phyloP scores from a whole-genome alignment of 1,139 yeast genomes.

The Magnusiomyces fungicola region DNA sequence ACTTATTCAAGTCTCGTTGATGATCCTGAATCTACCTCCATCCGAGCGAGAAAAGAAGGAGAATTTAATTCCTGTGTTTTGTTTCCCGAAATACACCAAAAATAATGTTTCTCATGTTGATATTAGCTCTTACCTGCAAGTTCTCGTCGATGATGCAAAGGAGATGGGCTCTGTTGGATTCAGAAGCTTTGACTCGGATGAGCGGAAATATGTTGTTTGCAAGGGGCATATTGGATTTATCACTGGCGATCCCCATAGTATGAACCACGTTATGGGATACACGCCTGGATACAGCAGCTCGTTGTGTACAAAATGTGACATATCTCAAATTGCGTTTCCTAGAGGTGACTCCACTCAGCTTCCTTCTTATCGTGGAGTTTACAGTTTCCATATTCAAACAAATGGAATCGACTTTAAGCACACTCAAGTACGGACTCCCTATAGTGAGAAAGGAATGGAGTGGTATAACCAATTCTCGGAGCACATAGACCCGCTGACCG shows the following conservation, averaged over 20 bases:
- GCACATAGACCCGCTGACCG: not conserved
- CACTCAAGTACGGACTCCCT: not conserved
- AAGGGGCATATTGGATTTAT: slow-evolving; percentile 3
- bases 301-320: not conserved
- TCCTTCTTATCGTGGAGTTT: not conserved
- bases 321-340: not conserved
- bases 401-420: not conserved
- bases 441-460: not conserved
- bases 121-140: not conserved
- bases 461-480: not conserved
- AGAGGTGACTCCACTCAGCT: too few species aligned
- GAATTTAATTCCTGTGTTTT: slow-evolving; percentile 1
- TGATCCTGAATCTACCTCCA: slow-evolving; percentile 1
- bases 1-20: not conserved
- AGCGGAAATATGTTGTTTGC: not conserved
- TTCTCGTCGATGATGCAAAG: not conserved
- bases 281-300: not conserved
- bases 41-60: not conserved
- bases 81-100: slow-evolving; percentile 1
- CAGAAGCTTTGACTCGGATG: not conserved
- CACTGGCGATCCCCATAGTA: not conserved
- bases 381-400: not conserved
- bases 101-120: not conserved
- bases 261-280: slow-evolving; percentile 1
- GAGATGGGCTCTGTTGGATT: not conserved